Conservation (phyloP, 2,329 filamentous ascomycete genomes). For the Penicillium italicum region DNA sequence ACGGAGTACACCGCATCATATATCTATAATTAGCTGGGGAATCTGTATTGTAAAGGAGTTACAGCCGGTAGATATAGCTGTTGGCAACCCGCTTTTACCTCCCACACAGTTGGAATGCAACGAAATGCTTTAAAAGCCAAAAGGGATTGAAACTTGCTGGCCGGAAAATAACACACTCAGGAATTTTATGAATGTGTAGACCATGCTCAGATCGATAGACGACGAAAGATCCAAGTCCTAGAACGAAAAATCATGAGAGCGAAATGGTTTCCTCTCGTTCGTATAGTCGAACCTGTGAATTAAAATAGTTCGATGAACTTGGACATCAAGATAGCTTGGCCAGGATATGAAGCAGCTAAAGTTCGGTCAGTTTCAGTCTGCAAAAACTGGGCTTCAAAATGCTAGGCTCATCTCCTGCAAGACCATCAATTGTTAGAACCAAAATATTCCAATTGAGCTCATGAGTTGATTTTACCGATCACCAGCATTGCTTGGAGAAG, state of each 20-base stretch:
- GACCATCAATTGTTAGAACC: background rate
- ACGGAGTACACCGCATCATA: too few species aligned
- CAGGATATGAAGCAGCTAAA: constrained; percentile 45
- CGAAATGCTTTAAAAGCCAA: constrained; percentile 34
- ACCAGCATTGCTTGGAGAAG: constrained; percentile 3
- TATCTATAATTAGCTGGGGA: background rate
- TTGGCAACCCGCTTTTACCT: background rate
- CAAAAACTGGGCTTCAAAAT: too few species aligned
- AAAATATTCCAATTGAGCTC: constrained; percentile 3
- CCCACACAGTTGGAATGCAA: constrained; percentile 26
- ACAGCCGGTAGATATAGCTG: background rate
- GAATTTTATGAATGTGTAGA: constrained; percentile 44
- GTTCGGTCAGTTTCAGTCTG: background rate
- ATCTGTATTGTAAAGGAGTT: background rate
- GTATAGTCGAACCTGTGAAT: constrained; percentile 1
- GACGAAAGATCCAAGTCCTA: constrained; percentile 38
- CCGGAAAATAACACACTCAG: constrained; percentile 41
- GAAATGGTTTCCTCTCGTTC: constrained; percentile 40
- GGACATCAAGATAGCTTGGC: constrained; percentile 42
- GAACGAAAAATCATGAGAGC: constrained; percentile 47
- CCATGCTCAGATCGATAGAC: constrained; percentile 44
- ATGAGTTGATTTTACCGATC: background rate
- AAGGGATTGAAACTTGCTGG: constrained; percentile 28
- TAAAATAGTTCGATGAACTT: constrained; percentile 22
- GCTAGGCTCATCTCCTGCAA: background rate